These are phyloP conservation scores for Suillus variegatus DNA, from an alignment of 768 basidiomycete genomes.

Conservation along the genomic window DNA sequence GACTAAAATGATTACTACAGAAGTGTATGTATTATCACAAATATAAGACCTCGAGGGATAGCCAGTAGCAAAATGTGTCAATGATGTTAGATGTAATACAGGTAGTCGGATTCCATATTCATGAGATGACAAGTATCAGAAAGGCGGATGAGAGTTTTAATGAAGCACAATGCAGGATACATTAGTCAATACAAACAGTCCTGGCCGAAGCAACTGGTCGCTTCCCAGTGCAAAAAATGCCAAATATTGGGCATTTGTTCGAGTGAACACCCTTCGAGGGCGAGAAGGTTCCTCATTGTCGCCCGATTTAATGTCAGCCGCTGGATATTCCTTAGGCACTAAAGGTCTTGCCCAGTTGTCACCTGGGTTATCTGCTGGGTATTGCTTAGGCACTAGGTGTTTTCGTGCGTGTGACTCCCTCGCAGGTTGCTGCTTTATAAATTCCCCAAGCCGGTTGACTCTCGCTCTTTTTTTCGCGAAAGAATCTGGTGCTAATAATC, in stretches of 20 bases:
- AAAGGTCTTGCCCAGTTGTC: neutral
- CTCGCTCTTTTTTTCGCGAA: slow-evolving; percentile 24
- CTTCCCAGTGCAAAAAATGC: slow-evolving; percentile 41
- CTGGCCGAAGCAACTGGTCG: slow-evolving; percentile 5
- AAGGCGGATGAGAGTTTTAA: neutral
- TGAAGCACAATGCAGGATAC: neutral
- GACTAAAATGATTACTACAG: slow-evolving; percentile 15
- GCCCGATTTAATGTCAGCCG: slow-evolving; percentile 10
- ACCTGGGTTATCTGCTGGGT: neutral
- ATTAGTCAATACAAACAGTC: no score
- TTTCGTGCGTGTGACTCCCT: neutral
- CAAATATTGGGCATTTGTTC: slow-evolving; percentile 25
- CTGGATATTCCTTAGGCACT: slow-evolving; percentile 5
- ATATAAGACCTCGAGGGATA: neutral
- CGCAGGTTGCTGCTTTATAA: neutral
- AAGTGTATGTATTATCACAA: neutral
- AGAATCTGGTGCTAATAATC: slow-evolving; percentile 39
- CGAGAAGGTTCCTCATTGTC: slow-evolving; percentile 2
- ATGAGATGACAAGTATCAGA: neutral
- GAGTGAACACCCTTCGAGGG: slow-evolving; percentile 16
- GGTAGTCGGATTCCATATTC: neutral
- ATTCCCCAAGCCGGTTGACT: neutral
- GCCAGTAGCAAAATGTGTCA: neutral
- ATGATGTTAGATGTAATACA: neutral
- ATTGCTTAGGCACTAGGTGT: slow-evolving; percentile 8